phyloP scores from a whole-genome alignment of 768 basidiomycete genomes.

The Serendipita vermifera region DNA sequence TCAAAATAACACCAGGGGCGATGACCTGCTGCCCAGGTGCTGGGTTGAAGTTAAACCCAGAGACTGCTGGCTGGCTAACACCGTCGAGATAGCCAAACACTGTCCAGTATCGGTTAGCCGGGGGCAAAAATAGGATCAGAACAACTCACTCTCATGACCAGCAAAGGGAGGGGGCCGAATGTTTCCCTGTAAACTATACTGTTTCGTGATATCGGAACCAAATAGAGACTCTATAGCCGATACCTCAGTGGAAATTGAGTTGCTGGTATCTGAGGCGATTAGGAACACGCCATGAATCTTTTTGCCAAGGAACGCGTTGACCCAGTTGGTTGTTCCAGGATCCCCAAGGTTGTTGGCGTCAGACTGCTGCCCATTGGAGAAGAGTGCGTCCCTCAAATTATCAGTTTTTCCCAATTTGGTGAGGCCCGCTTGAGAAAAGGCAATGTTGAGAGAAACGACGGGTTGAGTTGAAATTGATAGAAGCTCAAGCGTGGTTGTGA shows the following conservation, averaged over 20 bases:
- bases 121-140: conserved; percentile 2
- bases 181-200: conserved; percentile 1
- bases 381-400: conserved; percentile 28
- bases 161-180: conserved; percentile 1
- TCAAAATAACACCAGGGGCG: conserved; percentile 10
- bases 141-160: conserved; percentile 12
- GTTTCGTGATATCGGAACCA: conserved; percentile 4
- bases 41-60: not conserved
- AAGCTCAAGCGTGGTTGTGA: conserved; percentile 36
- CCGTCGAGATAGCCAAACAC: conserved; percentile 13
- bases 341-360: conserved; percentile 31
- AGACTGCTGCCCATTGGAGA: conserved; percentile 29
- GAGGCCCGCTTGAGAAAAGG: conserved; percentile 41
- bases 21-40: conserved; percentile 9
- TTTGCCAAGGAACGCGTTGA: conserved; percentile 30
- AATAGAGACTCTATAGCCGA: not conserved
- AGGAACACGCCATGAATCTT: conserved; percentile 9
- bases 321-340: conserved; percentile 30
- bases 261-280: not conserved
- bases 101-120: not conserved
- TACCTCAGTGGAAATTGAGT: not conserved
- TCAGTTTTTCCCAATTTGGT: conserved; percentile 28
- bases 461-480: conserved; percentile 26
- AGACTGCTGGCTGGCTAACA: conserved; percentile 9
- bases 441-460: conserved; percentile 37